phyloP scores from a whole-genome alignment of 2,329 filamentous ascomycete genomes.

The Nemania abortiva region DNA sequence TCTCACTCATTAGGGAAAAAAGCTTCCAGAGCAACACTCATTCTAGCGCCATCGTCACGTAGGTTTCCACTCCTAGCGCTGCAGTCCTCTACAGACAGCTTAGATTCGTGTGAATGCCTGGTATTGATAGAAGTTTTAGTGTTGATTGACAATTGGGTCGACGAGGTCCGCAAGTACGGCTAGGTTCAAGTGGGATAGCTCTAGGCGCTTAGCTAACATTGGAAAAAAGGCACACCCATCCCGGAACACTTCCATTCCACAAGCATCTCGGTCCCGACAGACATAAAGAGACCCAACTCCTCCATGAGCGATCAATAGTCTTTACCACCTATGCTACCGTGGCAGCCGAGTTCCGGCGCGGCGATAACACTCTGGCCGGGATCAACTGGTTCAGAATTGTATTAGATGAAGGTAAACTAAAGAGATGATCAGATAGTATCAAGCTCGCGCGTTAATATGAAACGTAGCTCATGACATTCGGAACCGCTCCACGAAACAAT shows the following conservation, averaged over 20 bases:
- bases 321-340: slow-evolving; percentile 35
- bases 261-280: slow-evolving; percentile 29
- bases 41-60: slow-evolving; percentile 33
- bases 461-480: slow-evolving; percentile 37
- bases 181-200: background rate
- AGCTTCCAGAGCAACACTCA: slow-evolving; percentile 26
- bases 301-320: slow-evolving; percentile 18
- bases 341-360: slow-evolving; percentile 17
- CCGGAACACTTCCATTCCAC: slow-evolving; percentile 23
- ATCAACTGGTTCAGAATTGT: slow-evolving; percentile 35
- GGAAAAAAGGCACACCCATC: slow-evolving; percentile 22
- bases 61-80: slow-evolving; percentile 10
- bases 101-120: no score
- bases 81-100: no score
- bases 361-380: slow-evolving; percentile 16
- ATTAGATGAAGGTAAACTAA: slow-evolving; percentile 32
- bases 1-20: background rate
- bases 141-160: slow-evolving; percentile 32
- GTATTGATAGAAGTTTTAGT: no score
- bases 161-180: slow-evolving; percentile 33
- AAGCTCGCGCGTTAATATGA: background rate
- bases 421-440: background rate
- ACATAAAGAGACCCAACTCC: slow-evolving; percentile 14
- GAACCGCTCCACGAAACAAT: slow-evolving; percentile 44
- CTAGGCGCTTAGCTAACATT: background rate